Evolutionary conservation across 768 basidiomycete species (phyloP), one percentile per base, ranked within the genome.

Genomic region (Collybia nuda): DNA sequence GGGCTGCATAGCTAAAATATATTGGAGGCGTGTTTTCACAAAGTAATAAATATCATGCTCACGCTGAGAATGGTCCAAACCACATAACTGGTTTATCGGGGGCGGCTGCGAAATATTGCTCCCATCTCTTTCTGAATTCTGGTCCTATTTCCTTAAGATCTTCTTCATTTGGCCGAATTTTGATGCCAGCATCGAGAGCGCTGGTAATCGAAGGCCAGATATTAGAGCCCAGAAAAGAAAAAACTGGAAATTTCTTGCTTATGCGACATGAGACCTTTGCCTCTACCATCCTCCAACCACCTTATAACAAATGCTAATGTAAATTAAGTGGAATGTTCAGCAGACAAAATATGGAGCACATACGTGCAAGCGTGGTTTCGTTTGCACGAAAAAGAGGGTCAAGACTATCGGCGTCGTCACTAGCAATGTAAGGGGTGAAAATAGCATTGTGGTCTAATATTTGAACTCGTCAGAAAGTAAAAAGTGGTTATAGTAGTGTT

Each of bases 21-120:
- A 62, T 62, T 18, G 14, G 23, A n/a, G 22, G 23, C 12, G 36
- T 18, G 8, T n/a, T 18, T 50, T 18, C 37, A 58, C 40, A n/a
- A 7, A 22, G 19, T 8, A 15, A 21, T 18, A 12, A n/a, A 40
- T n/a, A 29, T 32, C 32, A 3, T 62, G 59, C 71, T 42, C 55
- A 82, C 79, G 69, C 72, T 3, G 76, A 63, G 18, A 75, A 52
- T 0, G 70, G 52, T 0, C 72, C 74, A 11, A 82, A 58, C 39
- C 74, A 67, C 51, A 78, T 56, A 2, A 81, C 76, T 8, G 82
- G 74, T 56, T 85, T 85, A 57, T 86, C 85, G 0, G 78, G 76
- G 2, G 69, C 71, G 22, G 69, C 64, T 21, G 64, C 74, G 37
- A 79, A 85, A 60, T 76, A 80, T 11, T 64, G 60, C 6, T 73